These are phyloP conservation scores for Pythium sp. DNA, from an alignment of 352 stramenopile genomes.

Conservation along the genomic window DNA sequence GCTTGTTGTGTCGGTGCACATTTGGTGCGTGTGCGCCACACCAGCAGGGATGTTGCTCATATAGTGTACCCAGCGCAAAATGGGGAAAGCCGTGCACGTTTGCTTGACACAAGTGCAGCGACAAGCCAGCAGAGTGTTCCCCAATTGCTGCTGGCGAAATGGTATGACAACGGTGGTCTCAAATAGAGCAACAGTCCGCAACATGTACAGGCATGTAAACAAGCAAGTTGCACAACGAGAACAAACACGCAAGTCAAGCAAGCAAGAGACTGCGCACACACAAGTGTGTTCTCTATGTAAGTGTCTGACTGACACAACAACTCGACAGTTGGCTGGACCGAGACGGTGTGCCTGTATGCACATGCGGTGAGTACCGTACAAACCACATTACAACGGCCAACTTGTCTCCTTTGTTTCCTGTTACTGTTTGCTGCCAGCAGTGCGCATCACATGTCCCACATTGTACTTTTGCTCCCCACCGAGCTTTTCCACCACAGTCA, in stretches of 20 bases:
- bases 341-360: neutral
- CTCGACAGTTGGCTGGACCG: slow-evolving; percentile 1
- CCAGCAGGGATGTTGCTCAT: slow-evolving; percentile 2
- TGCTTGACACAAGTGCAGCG: slow-evolving; percentile 2
- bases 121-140: neutral
- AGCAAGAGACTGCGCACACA: neutral
- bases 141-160: neutral
- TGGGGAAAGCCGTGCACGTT: neutral
- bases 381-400: neutral
- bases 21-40: neutral
- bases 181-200: neutral
- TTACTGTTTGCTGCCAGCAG: neutral
- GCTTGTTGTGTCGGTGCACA: neutral
- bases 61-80: neutral
- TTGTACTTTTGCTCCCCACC: neutral
- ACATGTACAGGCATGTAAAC: neutral
- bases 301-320: neutral
- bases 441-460: neutral
- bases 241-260: neutral
- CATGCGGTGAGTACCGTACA: neutral
- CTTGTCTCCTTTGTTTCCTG: too few species aligned
- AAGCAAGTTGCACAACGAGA: neutral
- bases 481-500: neutral
- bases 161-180: slow-evolving; percentile 1
- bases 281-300: neutral